Evolutionary conservation across 225 moss, liverwort and hornwort genomes (phyloP).

Genomic region (Bryoerythrophyllum caledonicum): DNA sequence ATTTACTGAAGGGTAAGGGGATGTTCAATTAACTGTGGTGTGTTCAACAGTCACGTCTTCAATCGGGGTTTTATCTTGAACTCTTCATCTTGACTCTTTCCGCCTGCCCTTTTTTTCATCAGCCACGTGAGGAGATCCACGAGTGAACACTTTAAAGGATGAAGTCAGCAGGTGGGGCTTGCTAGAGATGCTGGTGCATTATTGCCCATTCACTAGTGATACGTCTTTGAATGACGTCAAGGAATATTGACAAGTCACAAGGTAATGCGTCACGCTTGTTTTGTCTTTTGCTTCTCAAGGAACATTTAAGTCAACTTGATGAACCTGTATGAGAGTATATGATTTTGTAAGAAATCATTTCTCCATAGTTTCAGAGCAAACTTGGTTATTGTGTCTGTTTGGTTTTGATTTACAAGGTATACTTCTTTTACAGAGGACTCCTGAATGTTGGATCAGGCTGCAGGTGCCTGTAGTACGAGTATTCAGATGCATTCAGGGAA

Average conservation of each 20-base stretch:
- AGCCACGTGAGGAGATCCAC: neutral
- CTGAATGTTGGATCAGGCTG: neutral
- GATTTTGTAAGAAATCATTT: neutral
- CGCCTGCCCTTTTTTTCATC: neutral
- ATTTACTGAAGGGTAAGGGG: too few species aligned
- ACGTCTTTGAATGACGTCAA: slow-evolving; percentile 8
- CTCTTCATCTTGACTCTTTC: neutral
- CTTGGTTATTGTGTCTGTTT: neutral
- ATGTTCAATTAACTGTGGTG: neutral
- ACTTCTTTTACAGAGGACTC: neutral
- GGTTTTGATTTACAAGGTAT: neutral
- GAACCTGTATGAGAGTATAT: neutral
- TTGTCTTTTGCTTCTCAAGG: slow-evolving; percentile 12
- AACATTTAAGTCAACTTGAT: slow-evolving; percentile 4
- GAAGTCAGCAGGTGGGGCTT: slow-evolving; percentile 20
- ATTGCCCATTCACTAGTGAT: neutral
- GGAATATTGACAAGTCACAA: slow-evolving; percentile 16
- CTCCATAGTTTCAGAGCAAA: neutral
- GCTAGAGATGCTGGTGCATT: slow-evolving; percentile 6
- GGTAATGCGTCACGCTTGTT: slow-evolving; percentile 1
- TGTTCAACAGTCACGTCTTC: neutral
- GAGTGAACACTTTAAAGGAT: neutral
- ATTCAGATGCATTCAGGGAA: neutral
- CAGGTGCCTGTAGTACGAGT: neutral
- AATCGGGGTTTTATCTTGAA: neutral